A percentile compares a stretch with the other conserved stretches of the same genome.
Conservation (phyloP, 805 yeast species). For the Kurtzmaniella fragi region DNA sequence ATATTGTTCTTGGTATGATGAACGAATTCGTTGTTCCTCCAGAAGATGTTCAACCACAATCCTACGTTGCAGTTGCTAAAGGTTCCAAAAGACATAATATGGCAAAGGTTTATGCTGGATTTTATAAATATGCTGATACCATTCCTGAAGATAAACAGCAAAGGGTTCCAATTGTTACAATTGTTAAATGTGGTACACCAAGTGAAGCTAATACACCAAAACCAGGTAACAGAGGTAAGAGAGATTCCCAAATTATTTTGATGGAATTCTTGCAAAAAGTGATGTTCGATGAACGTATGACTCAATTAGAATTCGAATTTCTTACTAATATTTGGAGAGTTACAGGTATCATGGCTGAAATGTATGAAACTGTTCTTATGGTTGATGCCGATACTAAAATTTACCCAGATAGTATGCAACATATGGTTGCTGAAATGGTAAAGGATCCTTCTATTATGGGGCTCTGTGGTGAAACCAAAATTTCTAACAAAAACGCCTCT, state of each 20-base stretch:
- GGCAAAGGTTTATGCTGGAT: conserved; percentile 96
- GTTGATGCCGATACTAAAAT: conserved; percentile 94
- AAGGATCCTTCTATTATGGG: conserved; percentile 87
- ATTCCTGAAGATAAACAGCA: conserved; percentile 80
- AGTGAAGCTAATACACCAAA: conserved; percentile 58
- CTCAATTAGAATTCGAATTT: conserved; percentile 79
- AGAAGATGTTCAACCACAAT: conserved; percentile 73
- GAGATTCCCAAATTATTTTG: conserved; percentile 87
- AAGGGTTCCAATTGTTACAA: conserved; percentile 69
- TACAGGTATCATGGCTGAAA: conserved; percentile 80
- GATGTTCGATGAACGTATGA: conserved; percentile 92
- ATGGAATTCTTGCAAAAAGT: conserved; percentile 88
- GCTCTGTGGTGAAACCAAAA: conserved; percentile 90
- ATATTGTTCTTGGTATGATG: conserved; percentile 84
- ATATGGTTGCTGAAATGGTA: conserved; percentile 87
- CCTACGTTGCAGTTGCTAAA: conserved; percentile 93
- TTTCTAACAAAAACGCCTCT: conserved; percentile 71
- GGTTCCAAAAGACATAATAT: conserved; percentile 94
- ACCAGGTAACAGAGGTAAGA: conserved; percentile 95
- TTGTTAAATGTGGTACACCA: conserved; percentile 88
- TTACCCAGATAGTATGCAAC: conserved; percentile 81
- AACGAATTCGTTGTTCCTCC: conserved; percentile 57
- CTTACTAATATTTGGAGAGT: conserved; percentile 71
- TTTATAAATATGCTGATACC: conserved; percentile 75
- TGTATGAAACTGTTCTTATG: conserved; percentile 80